Evolutionary conservation across 2,329 filamentous ascomycete species (phyloP), one percentile per base, ranked within the genome.

Genomic region (Graphilbum fragrans): DNA sequence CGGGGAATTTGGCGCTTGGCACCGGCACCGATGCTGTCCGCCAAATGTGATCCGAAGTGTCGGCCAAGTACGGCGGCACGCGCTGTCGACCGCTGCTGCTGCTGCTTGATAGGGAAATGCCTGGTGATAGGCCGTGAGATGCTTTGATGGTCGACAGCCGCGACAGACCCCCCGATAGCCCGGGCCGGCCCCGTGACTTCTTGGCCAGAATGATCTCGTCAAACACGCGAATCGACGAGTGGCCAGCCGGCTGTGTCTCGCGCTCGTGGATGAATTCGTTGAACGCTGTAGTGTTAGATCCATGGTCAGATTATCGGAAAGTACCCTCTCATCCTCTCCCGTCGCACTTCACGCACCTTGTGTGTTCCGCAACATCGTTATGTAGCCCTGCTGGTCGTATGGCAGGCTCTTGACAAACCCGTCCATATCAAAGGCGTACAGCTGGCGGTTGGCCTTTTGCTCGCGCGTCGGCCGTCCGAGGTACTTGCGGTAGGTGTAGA

Each of bases 251-350:
- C 8, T 70, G 74, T 19, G 67, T 77, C 60, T 92, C 85, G 36
- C 85, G 76, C 51, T 87, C 82, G 53, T 90, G 82, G 47, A 92
- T 83, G 58, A 92, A 92, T 57, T 90, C 83, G 50, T 86, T 86
- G 57, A 88, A 86, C 38, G 66, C 75, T 77, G 23, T 10, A 12
- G 6, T 19, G 41, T 47, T 37, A 47, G 38, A 10, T 22, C n/a
- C n/a, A n/a, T n/a, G n/a, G n/a, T n/a, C n/a, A n/a, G n/a, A n/a
- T n/a, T n/a, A n/a, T n/a, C n/a, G n/a, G n/a, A n/a, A n/a, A n/a
- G n/a, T n/a, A n/a, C n/a, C n/a, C n/a, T n/a, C n/a, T n/a, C n/a
- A n/a, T n/a, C n/a, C n/a, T n/a, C n/a, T n/a, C n/a, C n/a, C n/a
- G n/a, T n/a, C n/a, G n/a, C n/a, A n/a, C 17, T 34, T 5, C 10